Conservation (phyloP, 345 rosid genomes). For the Citrus sp. region DNA sequence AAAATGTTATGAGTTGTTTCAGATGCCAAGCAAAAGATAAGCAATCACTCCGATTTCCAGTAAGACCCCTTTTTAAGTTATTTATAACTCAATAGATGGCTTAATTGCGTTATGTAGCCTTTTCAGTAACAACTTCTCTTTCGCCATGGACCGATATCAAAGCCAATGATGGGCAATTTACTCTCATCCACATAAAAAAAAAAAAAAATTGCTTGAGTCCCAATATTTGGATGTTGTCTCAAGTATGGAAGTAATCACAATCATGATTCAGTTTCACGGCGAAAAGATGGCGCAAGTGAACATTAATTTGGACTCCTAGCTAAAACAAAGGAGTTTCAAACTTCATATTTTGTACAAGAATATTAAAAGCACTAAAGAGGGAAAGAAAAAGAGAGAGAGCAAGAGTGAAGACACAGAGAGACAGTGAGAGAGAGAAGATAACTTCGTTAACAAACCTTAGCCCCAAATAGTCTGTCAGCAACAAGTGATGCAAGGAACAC, state of each 20-base stretch:
- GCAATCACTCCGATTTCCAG: neutral
- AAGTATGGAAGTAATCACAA: too few relatives aligned
- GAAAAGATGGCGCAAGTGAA: too few relatives aligned
- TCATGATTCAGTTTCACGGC: too few relatives aligned
- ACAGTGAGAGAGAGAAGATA: neutral
- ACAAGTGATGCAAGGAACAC: constrained; percentile 52
- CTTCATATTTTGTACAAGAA: neutral
- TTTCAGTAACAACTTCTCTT: neutral
- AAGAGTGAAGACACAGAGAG: neutral
- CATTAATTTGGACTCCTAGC: too few relatives aligned
- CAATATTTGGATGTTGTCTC: too few relatives aligned
- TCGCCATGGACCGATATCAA: neutral
- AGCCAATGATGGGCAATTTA: neutral
- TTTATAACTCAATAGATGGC: neutral
- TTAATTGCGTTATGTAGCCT: neutral
- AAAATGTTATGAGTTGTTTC: too few relatives aligned
- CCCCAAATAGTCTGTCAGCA: constrained; percentile 38
- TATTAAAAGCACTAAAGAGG: constrained; percentile 5
- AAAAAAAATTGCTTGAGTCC: too few relatives aligned
- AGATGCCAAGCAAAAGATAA: neutral
- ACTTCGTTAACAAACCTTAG: constrained; percentile 45
- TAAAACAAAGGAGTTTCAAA: too few relatives aligned
- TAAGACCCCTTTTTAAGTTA: neutral
- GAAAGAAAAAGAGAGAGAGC: neutral
- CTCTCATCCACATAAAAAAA: too few relatives aligned